These are phyloP conservation scores for Lepiota brunneoincarnata DNA, from an alignment of 768 basidiomycete species.

Conservation along the genomic window DNA sequence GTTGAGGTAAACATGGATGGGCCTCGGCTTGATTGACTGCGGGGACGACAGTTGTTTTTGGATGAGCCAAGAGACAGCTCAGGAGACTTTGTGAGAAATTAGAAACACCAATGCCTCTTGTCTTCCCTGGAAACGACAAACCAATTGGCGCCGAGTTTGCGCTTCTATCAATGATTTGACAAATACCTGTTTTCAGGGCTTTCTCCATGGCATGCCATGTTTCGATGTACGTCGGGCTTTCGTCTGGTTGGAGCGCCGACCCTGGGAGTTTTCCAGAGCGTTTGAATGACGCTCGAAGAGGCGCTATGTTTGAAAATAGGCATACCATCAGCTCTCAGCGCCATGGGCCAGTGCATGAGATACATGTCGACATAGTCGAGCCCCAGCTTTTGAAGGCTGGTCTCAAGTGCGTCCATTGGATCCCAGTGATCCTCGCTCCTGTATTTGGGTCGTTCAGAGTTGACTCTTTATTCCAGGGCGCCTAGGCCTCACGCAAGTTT, in stretches of 20 bases:
- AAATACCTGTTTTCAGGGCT: slow-evolving; percentile 9
- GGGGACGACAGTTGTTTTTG: slow-evolving; percentile 4
- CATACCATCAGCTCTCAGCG: slow-evolving; percentile 4
- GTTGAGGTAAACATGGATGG: slow-evolving; percentile 45
- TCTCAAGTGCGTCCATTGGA: slow-evolving; percentile 31
- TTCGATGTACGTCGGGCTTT: slow-evolving; percentile 11
- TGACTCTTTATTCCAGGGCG: slow-evolving; percentile 13
- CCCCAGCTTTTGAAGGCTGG: slow-evolving; percentile 30
- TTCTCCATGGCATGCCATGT: slow-evolving; percentile 9
- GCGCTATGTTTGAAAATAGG: neutral
- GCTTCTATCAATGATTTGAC: neutral
- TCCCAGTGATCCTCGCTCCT: slow-evolving; percentile 32
- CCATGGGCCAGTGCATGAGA: slow-evolving; percentile 30
- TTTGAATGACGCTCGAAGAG: neutral
- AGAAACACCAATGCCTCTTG: slow-evolving; percentile 8
- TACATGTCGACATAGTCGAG: slow-evolving; percentile 49
- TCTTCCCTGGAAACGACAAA: slow-evolving; percentile 1
- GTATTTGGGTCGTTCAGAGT: slow-evolving; percentile 15
- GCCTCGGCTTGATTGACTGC: slow-evolving; percentile 38
- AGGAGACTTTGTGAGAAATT: slow-evolving; percentile 8
- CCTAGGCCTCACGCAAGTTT: slow-evolving; percentile 30
- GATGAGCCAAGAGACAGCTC: slow-evolving; percentile 2
- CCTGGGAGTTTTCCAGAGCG: neutral
- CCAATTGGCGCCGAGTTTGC: neutral
- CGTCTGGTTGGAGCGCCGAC: slow-evolving; percentile 15